Evolutionary conservation across 2,329 filamentous ascomycete species (phyloP).

Genomic region (Nothophoma quercina): DNA sequence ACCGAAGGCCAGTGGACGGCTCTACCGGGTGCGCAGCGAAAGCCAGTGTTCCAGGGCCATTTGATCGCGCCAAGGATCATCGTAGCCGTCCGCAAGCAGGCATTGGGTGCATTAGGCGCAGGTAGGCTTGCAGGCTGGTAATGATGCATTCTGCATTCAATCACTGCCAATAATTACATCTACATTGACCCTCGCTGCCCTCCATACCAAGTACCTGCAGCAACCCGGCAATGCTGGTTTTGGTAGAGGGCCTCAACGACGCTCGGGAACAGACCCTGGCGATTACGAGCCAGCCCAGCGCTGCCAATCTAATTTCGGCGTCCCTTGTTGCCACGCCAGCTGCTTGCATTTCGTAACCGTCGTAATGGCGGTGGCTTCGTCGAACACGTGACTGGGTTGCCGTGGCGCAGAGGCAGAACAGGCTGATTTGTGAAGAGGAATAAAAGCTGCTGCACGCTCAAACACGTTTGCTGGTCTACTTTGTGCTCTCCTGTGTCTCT

Average conservation of each 20-base stretch:
- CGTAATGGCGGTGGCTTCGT: slow-evolving; percentile 20
- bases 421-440: slow-evolving; percentile 1
- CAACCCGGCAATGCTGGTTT: slow-evolving; percentile 6
- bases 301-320: slow-evolving; percentile 25
- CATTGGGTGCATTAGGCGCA: slow-evolving; percentile 11
- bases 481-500: slow-evolving; percentile 1
- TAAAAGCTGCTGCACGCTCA: slow-evolving; percentile 5
- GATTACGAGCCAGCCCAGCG: slow-evolving; percentile 26
- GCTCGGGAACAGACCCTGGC: slow-evolving; percentile 19
- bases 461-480: not conserved
- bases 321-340: slow-evolving; percentile 24
- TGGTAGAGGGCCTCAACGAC: slow-evolving; percentile 11
- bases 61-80: slow-evolving; percentile 7
- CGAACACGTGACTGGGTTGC: slow-evolving; percentile 16
- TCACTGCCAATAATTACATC: not conserved
- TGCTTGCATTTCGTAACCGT: slow-evolving; percentile 13
- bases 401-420: slow-evolving; percentile 15
- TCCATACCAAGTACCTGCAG: slow-evolving; percentile 1
- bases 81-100: slow-evolving; percentile 4
- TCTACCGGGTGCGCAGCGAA: slow-evolving; percentile 12
- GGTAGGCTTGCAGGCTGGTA: not conserved
- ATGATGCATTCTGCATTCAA: not conserved
- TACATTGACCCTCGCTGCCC: not conserved
- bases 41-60: slow-evolving; percentile 5
- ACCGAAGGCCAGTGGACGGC: slow-evolving; percentile 2